Percentiles rank a stretch among this genome's conserved stretches.
phyloP scores from a whole-genome alignment of 208 protist species.

The Endotrypanum monterogeii region DNA sequence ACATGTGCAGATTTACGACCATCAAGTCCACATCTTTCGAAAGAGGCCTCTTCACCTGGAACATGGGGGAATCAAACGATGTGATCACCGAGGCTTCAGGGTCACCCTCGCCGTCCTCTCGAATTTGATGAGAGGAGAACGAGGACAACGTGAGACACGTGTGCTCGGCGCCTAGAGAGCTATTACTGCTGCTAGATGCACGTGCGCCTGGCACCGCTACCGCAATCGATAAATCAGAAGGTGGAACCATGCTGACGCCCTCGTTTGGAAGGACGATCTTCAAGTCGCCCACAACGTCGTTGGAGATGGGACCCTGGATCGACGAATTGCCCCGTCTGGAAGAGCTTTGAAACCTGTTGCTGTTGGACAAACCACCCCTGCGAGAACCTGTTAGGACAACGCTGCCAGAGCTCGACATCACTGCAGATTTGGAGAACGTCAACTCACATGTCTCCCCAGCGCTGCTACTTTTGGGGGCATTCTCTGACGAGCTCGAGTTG shows the following conservation, averaged over 20 bases:
- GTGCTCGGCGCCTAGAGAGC: neutral
- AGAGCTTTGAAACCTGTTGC: neutral
- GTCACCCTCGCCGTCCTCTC: neutral
- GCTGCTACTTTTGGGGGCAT: neutral
- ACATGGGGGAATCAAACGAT: neutral
- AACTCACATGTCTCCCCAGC: constrained; percentile 10
- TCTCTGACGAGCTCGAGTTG: neutral
- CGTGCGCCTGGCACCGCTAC: neutral
- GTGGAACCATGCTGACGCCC: neutral
- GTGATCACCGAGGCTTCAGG: neutral
- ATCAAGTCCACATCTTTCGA: constrained; percentile 46
- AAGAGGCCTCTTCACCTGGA: neutral
- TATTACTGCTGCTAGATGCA: neutral
- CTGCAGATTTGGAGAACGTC: constrained; percentile 13
- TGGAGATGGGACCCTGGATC: neutral
- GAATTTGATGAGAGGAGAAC: neutral
- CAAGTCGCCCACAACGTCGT: constrained; percentile 5
- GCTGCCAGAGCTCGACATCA: constrained; percentile 19
- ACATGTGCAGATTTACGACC: constrained; percentile 71
- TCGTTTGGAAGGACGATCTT: neutral
- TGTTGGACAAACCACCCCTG: neutral
- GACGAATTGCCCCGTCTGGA: neutral
- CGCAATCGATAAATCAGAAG: neutral
- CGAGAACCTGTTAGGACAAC: neutral
- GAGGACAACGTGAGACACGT: constrained; percentile 7